These are phyloP conservation scores for Trichoderma koningiopsis DNA, from an alignment of 2,329 filamentous ascomycete genomes.

Conservation along the genomic window DNA sequence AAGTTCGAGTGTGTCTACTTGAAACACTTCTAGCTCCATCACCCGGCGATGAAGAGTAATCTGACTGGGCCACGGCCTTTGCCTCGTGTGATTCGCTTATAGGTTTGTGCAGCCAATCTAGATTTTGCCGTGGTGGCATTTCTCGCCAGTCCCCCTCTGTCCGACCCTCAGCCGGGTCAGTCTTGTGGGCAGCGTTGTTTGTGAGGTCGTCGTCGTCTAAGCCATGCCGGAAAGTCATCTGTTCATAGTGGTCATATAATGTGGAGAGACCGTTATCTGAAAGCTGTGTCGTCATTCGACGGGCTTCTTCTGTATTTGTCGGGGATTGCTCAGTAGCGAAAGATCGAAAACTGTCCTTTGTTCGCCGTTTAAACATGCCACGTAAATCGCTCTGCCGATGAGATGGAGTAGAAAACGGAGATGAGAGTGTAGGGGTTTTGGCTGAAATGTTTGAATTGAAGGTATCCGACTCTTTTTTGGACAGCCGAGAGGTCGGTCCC, in stretches of 20 bases:
- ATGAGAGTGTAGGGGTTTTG: constrained; percentile 48
- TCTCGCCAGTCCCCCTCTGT: constrained; percentile 15
- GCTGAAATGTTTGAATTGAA: constrained; percentile 40
- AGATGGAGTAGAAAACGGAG: constrained; percentile 38
- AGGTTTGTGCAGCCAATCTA: constrained; percentile 25
- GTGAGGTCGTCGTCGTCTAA: constrained; percentile 33
- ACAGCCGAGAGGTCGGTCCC: constrained; percentile 39
- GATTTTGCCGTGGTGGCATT: constrained; percentile 18
- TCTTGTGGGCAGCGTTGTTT: not conserved
- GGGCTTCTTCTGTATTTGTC: constrained; percentile 35
- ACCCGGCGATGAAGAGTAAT: constrained; percentile 38
- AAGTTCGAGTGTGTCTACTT: constrained; percentile 57
- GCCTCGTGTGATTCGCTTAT: constrained; percentile 28
- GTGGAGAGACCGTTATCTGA: constrained; percentile 47
- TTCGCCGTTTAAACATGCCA: constrained; percentile 40
- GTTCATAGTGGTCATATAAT: constrained; percentile 61
- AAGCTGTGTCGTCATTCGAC: constrained; percentile 22
- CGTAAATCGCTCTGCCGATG: constrained; percentile 32
- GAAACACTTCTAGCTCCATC: constrained; percentile 56
- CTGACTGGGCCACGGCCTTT: constrained; percentile 27
- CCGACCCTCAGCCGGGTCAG: constrained; percentile 1
- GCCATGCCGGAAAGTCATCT: constrained; percentile 53
- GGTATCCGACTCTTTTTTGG: constrained; percentile 38
- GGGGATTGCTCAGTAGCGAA: constrained; percentile 30
- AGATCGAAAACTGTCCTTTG: constrained; percentile 41